Percentiles rank a stretch among this genome's conserved stretches.
These are phyloP conservation scores for Hymenoscyphus linearis DNA, from an alignment of 2,329 filamentous ascomycete genomes.

Conservation along the genomic window DNA sequence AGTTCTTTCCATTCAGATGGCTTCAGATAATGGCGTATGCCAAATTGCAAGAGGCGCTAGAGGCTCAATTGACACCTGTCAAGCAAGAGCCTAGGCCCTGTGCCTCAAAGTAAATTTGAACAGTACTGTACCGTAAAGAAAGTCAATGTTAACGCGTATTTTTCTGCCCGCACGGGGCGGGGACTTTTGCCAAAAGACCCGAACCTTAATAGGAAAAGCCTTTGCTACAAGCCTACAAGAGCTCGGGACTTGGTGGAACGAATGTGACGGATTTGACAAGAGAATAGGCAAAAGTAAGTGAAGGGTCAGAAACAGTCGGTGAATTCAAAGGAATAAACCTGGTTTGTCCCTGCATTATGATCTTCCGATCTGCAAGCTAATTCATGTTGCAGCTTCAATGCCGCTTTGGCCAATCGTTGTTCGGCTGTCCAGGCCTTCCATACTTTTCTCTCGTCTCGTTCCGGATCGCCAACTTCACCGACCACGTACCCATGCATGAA, in stretches of 20 bases:
- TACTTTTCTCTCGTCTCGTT: background rate
- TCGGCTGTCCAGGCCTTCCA: background rate
- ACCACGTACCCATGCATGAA: background rate
- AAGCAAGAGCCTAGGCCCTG: background rate
- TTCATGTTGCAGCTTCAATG: constrained; percentile 5
- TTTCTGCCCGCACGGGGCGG: background rate
- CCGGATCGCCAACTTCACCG: constrained; percentile 5
- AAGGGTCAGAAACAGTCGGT: background rate
- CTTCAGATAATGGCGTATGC: background rate
- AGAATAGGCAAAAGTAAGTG: background rate
- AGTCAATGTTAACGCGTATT: background rate
- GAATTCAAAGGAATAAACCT: background rate
- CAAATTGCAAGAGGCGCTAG: background rate
- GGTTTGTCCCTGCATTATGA: constrained; percentile 16
- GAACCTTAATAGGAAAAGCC: background rate
- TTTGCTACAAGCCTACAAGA: background rate
- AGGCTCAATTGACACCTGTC: background rate
- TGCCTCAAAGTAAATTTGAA: background rate
- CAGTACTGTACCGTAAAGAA: too few relatives aligned
- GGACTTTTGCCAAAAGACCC: background rate
- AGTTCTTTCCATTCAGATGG: background rate
- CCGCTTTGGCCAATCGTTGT: background rate
- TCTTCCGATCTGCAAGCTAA: constrained; percentile 13
- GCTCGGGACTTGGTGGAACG: background rate
- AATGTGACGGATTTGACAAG: background rate